Base-by-base conservation (phyloP, 1,284 basidiomycete genomes). In the Thelephora terrestris region DNA sequence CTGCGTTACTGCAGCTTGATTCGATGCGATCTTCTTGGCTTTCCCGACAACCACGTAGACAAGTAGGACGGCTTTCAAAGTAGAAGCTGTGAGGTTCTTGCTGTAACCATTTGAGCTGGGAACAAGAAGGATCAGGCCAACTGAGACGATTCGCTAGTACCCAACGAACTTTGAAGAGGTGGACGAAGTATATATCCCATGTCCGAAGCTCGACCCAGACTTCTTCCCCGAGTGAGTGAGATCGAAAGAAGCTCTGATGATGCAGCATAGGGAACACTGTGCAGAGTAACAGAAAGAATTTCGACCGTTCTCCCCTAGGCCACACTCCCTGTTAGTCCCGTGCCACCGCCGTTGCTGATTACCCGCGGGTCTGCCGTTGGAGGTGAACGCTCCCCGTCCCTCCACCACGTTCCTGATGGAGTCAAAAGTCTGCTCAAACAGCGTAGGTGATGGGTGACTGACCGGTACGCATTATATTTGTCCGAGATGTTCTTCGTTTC, bases 31-130 rank as follows among this genome's bases (percentile, higher is more conserved):
- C 59, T 80, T 81, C 52, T 70, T 76, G 3, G 79, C 80, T 55
- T 74, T 77, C 20, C 81, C 81, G 17, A 81, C 79, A 14, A 81
- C 66, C 14, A 82, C 79, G 56, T 80, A 81, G 62, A 80, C 81
- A 47, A 83, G 63, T 10, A 83, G 67, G 29, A 83, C 78, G 0
- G 75, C 76, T 55, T 81, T 82, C 47, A 74, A 61, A 12, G 61
- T 57, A 0, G 78, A 80, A n/a, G n/a, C n/a, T n/a, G n/a, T n/a
- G n/a, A n/a, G n/a, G 52, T 81, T 82, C 40, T 63, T 67, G 16
- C 77, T 76, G 56, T 82, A 83, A 58, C 81, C 79, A 48, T 82
- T 76, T 17, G 80, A 78, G 56, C 74, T 77, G 45, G 12, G 35
- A 37, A 5, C 35, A 14, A 43, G 46, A 32, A 47, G 21, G 42